phyloP scores from a whole-genome alignment of 768 basidiomycete species.

The Clitopilus hobsonii region DNA sequence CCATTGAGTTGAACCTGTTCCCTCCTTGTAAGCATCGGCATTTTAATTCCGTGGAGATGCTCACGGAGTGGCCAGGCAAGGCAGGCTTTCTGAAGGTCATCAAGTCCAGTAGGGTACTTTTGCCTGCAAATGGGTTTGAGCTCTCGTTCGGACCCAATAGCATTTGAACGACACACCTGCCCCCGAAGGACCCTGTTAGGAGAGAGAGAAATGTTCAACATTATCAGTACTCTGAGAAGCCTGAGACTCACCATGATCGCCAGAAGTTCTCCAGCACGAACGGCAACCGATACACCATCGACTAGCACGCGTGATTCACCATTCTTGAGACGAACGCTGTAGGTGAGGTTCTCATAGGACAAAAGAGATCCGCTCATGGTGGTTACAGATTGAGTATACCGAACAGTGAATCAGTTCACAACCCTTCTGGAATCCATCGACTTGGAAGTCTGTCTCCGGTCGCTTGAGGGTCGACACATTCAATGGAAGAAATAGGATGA shows the following conservation, averaged over 20 bases:
- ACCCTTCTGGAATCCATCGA: too few species aligned
- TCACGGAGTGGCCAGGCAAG: constrained; percentile 21
- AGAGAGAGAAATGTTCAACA: not conserved
- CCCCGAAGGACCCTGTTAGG: constrained; percentile 36
- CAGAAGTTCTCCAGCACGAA: constrained; percentile 32
- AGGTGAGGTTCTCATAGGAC: not conserved
- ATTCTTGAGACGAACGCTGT: not conserved
- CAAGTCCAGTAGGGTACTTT: constrained; percentile 40
- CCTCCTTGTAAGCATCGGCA: not conserved
- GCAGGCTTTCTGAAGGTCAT: constrained; percentile 36
- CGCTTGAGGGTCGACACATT: too few species aligned
- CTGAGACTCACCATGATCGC: constrained; percentile 41
- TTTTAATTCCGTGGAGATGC: constrained; percentile 3
- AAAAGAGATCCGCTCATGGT: not conserved
- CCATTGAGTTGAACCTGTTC: constrained; percentile 22
- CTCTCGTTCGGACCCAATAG: not conserved
- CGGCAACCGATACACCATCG: constrained; percentile 34
- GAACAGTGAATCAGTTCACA: too few species aligned
- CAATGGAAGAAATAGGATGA: too few species aligned
- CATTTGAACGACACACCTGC: constrained; percentile 23
- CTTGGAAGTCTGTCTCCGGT: too few species aligned
- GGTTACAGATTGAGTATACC: too few species aligned
- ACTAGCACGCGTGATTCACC: constrained; percentile 14
- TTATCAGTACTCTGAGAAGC: constrained; percentile 2
- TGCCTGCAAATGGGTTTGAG: constrained; percentile 21